These are phyloP conservation scores for Musa troglodytarum DNA, from an alignment of 176 grass and related monocot species.

Conservation along the genomic window DNA sequence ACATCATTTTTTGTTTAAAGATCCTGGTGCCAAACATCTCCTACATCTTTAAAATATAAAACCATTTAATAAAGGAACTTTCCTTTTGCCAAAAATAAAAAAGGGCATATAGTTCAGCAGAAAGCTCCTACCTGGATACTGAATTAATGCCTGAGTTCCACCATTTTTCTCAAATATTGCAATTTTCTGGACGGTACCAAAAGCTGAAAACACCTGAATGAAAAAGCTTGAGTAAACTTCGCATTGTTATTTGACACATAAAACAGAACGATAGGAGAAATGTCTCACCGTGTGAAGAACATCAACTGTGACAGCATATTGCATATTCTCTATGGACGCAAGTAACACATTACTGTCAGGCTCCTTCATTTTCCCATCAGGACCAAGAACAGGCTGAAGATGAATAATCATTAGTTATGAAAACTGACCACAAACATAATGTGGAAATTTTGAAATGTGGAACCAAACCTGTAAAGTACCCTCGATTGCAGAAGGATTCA, in stretches of 20 bases:
- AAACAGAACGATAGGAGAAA: background rate
- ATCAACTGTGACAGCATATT: conserved; percentile 79
- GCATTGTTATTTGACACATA: background rate
- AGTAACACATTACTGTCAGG: conserved; percentile 90
- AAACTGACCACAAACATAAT: conserved; percentile 17
- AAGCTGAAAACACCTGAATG: conserved; percentile 72
- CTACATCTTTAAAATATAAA: no score
- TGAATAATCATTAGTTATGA: conserved; percentile 8
- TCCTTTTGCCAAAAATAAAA: background rate
- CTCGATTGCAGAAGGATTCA: conserved; percentile 77
- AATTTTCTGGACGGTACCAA: conserved; percentile 85
- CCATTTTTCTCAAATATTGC: conserved; percentile 95
- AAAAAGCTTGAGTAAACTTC: background rate
- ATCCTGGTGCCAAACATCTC: no score
- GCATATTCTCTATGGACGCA: conserved; percentile 86
- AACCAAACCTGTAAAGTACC: conserved; percentile 58
- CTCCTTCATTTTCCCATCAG: conserved; percentile 70
- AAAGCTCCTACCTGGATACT: conserved; percentile 60
- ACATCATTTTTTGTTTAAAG: no score
- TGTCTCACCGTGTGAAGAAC: conserved; percentile 84
- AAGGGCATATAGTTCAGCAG: background rate
- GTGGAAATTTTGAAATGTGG: background rate
- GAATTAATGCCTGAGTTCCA: conserved; percentile 77
- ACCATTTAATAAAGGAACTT: background rate
- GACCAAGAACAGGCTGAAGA: conserved; percentile 49